phyloP scores from a whole-genome alignment of 495 filamentous ascomycete species.

The Astrothelium subdiscretum region DNA sequence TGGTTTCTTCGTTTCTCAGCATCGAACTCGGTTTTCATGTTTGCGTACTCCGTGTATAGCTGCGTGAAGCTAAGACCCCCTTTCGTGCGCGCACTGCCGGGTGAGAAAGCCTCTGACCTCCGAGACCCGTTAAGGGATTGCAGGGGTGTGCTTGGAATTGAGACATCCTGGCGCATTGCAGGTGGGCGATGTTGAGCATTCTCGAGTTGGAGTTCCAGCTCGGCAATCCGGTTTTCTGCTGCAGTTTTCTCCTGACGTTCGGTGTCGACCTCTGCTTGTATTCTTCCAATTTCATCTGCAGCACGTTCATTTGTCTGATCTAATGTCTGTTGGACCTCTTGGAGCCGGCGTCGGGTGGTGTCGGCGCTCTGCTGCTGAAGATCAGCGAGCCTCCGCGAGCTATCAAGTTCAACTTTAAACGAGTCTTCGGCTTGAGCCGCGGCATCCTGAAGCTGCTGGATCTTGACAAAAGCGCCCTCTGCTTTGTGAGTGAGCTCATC shows the following conservation, averaged over 20 bases:
- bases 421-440: conserved; percentile 65
- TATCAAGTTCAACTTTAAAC: conserved; percentile 73
- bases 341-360: conserved; percentile 66
- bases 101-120: conserved; percentile 43
- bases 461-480: conserved; percentile 66
- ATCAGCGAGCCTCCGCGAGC: conserved; percentile 65
- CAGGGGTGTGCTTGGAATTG: conserved; percentile 47
- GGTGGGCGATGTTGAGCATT: conserved; percentile 45
- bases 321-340: conserved; percentile 65
- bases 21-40: conserved; percentile 46
- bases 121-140: conserved; percentile 38
- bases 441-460: conserved; percentile 77
- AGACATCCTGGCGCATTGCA: conserved; percentile 18
- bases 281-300: conserved; percentile 64
- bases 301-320: conserved; percentile 72
- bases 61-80: conserved; percentile 53
- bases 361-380: conserved; percentile 73
- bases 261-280: conserved; percentile 70
- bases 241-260: conserved; percentile 61
- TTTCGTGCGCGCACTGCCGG: conserved; percentile 44
- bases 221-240: conserved; percentile 55
- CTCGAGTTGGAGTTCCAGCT: conserved; percentile 64
- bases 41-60: conserved; percentile 53
- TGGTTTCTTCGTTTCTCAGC: conserved; percentile 58
- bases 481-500: conserved; percentile 77